phyloP scores from a whole-genome alignment of 768 basidiomycete species.

The Clitopilus hobsonii region DNA sequence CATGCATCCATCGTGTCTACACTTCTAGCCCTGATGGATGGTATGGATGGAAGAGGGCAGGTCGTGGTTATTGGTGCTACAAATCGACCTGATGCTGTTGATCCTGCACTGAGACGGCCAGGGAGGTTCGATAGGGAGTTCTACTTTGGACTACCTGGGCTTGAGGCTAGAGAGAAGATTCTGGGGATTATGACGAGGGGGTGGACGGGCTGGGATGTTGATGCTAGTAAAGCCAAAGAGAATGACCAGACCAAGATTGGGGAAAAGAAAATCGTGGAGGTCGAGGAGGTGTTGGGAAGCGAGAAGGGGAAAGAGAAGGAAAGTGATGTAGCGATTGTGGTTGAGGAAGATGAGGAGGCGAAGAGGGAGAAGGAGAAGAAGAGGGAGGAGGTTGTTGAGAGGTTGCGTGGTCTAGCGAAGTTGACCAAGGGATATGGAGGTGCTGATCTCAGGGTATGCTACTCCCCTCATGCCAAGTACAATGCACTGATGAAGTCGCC shows the following conservation, averaged over 20 bases:
- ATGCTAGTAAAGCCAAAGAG: slow-evolving; percentile 15
- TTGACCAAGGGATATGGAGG: slow-evolving; percentile 97
- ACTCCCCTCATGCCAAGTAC: slow-evolving; percentile 4
- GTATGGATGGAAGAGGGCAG: slow-evolving; percentile 97
- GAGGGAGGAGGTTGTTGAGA: slow-evolving; percentile 20
- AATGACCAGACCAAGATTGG: slow-evolving; percentile 27
- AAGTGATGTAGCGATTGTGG: slow-evolving; percentile 57
- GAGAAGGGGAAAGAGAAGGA: slow-evolving; percentile 62
- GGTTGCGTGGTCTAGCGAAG: slow-evolving; percentile 61
- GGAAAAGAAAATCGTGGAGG: slow-evolving; percentile 60
- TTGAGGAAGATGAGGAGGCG: slow-evolving; percentile 62
- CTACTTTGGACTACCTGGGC: slow-evolving; percentile 87
- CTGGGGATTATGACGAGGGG: slow-evolving; percentile 83
- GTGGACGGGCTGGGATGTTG: slow-evolving; percentile 80
- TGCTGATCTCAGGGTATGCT: slow-evolving; percentile 86
- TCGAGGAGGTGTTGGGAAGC: slow-evolving; percentile 29
- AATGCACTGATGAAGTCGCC: slow-evolving; percentile 7
- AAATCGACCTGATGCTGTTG: slow-evolving; percentile 96
- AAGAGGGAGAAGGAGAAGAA: slow-evolving; percentile 12
- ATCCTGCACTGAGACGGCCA: slow-evolving; percentile 89
- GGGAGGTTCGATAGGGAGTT: slow-evolving; percentile 98
- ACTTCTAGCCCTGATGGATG: slow-evolving; percentile 95
- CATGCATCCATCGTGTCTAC: slow-evolving; percentile 98
- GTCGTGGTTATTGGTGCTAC: slow-evolving; percentile 98
- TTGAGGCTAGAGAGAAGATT: slow-evolving; percentile 85